Percentiles rank a stretch among this genome's conserved stretches.
phyloP scores from a whole-genome alignment of 129 eudicot species.

The Logfia minima region DNA sequence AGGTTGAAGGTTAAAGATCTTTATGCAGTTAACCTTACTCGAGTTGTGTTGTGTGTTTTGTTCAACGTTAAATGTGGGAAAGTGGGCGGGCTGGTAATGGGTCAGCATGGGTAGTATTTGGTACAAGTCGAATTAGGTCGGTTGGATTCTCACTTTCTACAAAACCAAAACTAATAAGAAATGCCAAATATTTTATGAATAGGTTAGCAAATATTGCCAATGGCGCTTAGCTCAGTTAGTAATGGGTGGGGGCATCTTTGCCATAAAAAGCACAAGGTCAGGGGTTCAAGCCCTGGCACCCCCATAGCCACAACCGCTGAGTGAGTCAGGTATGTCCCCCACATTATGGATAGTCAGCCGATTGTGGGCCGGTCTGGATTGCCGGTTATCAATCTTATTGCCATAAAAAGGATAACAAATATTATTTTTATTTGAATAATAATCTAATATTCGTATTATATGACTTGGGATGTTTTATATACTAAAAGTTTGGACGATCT shows the following conservation, averaged over 20 bases:
- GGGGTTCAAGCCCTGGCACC: no score
- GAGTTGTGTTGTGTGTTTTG: neutral
- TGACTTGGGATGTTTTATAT: neutral
- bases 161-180: neutral
- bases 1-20: slow-evolving; percentile 67
- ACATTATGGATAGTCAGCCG: no score
- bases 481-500: neutral
- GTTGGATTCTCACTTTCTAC: neutral
- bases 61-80: neutral
- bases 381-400: no score
- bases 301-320: no score
- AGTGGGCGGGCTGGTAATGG: neutral
- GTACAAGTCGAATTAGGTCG: neutral
- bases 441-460: neutral
- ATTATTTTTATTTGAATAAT: neutral
- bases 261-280: no score
- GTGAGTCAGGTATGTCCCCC: no score
- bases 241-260: no score
- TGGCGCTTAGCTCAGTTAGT: no score
- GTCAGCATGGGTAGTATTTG: neutral
- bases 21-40: neutral
- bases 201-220: neutral
- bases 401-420: neutral
- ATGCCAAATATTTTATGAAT: neutral
- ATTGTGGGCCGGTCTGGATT: no score